Evolutionary conservation across 2,329 filamentous ascomycete species (phyloP), one percentile per base, ranked within the genome.

Genomic region (Nakataea oryzae): DNA sequence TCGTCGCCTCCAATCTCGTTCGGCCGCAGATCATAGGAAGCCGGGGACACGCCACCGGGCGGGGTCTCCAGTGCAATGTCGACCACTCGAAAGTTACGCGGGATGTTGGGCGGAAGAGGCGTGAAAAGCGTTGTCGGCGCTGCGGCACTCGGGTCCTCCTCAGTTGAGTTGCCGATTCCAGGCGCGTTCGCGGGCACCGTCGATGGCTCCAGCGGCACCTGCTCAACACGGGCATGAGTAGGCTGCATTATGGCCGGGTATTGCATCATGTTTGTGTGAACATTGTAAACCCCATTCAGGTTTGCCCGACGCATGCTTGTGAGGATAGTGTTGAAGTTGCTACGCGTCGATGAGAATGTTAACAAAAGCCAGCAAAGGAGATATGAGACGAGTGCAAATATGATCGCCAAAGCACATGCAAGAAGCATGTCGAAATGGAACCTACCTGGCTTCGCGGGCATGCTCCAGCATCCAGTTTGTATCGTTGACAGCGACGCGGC

Each of bases 381-480:
- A 2, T 8, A 56, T 2, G 26, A 27, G 26, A n/a, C n/a, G n/a
- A n/a, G n/a, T n/a, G n/a, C n/a, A n/a, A n/a, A n/a, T n/a, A n/a
- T n/a, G n/a, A n/a, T n/a, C n/a, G n/a, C n/a, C n/a, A 56, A 21
- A 29, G 26, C 26, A 14, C 4, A 56, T n/a, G 24, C n/a, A 5
- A 54, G 5, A 30, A 5, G 2, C 30, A 8, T 4, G 9, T 29
- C 54, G 21, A 14, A 61, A 41, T 34, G 17, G 54, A 32, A 76
- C 81, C 69, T 81, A 96, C 92, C 89, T 93, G 62, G 93, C 91
- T 73, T 93, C 91, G 60, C 90, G 86, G 30, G 93, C 92, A 75
- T 99, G 95, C 76, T 97, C 92, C 63, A 95, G 80, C 83, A 96
- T 95, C 95, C 95, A 99, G 73, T 97, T 99, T 63, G 88, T 86